These are phyloP conservation scores for Chlorella sp. DNA, from an alignment of 139 green algal species.

Conservation along the genomic window DNA sequence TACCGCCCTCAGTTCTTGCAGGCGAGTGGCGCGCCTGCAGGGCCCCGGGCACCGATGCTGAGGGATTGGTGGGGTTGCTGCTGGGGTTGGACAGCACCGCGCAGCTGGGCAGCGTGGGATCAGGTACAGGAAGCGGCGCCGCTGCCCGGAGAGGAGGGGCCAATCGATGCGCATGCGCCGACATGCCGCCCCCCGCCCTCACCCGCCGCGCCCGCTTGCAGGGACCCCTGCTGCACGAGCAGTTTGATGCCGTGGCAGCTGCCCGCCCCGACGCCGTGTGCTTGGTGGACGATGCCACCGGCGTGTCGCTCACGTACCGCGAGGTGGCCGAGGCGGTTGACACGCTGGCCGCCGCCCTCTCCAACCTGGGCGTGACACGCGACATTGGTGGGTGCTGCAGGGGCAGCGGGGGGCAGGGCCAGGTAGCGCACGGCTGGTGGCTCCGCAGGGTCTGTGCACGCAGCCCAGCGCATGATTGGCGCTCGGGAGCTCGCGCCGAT, in stretches of 20 bases:
- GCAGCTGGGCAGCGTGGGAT: too few relatives aligned
- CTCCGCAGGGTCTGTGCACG: too few relatives aligned
- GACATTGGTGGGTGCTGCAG: neutral
- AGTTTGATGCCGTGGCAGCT: constrained; percentile 33
- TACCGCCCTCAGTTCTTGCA: neutral
- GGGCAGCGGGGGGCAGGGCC: too few relatives aligned
- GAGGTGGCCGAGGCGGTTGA: constrained; percentile 42
- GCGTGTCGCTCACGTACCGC: constrained; percentile 16
- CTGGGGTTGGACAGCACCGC: too few relatives aligned
- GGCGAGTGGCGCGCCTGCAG: neutral
- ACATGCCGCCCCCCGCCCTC: neutral
- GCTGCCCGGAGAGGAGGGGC: too few relatives aligned
- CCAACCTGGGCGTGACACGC: constrained; percentile 1
- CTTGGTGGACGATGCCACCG: constrained; percentile 3
- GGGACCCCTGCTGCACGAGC: constrained; percentile 23
- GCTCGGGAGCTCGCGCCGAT: too few relatives aligned
- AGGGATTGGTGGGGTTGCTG: neutral
- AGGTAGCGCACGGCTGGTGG: too few relatives aligned
- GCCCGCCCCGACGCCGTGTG: constrained; percentile 23
- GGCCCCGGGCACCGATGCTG: too few relatives aligned
- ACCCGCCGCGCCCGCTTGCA: neutral
- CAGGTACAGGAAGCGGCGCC: too few relatives aligned
- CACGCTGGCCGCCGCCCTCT: constrained; percentile 44
- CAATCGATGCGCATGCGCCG: too few relatives aligned
- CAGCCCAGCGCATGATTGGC: too few relatives aligned